phyloP scores from a whole-genome alignment of 805 yeast species.

The Kockiozyma suomiensis region DNA sequence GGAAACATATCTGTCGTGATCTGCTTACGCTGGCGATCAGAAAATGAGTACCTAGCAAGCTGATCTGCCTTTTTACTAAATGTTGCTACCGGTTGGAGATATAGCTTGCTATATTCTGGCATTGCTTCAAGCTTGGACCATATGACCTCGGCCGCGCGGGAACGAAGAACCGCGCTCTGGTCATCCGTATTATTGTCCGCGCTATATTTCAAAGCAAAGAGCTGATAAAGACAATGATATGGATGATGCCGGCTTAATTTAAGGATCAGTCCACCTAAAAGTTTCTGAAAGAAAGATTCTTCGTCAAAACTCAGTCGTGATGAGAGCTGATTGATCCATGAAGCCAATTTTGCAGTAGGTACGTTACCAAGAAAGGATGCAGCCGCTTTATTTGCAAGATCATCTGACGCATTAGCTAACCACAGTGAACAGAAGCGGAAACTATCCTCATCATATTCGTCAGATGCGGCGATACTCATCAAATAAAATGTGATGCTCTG shows the following conservation, averaged over 20 bases:
- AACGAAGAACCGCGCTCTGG: conserved; percentile 48
- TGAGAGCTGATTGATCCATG: conserved; percentile 78
- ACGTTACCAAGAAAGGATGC: conserved; percentile 43
- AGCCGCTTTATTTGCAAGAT: conserved; percentile 46
- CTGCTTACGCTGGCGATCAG: conserved; percentile 1
- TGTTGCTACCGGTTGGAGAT: conserved; percentile 50
- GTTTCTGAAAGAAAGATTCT: conserved; percentile 61
- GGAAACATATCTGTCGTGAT: conserved; percentile 29
- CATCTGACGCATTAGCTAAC: conserved; percentile 62
- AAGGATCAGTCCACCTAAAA: conserved; percentile 53
- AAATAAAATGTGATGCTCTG: conserved; percentile 64
- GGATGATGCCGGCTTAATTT: conserved; percentile 63
- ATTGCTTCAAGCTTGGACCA: conserved; percentile 47
- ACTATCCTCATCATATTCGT: conserved; percentile 54
- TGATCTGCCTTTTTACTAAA: conserved; percentile 55
- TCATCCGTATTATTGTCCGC: conserved; percentile 38
- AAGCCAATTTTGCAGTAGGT: conserved; percentile 67
- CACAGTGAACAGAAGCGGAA: conserved; percentile 84
- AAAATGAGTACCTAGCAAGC: conserved; percentile 27
- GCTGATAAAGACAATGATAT: conserved; percentile 63
- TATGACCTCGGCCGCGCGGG: conserved; percentile 56
- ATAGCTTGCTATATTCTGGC: neutral
- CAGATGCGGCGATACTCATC: conserved; percentile 52
- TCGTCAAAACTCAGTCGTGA: conserved; percentile 61
- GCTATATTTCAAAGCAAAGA: conserved; percentile 32